phyloP scores from a whole-genome alignment of 176 grass and related monocot genomes.

The Oryza punctata region DNA sequence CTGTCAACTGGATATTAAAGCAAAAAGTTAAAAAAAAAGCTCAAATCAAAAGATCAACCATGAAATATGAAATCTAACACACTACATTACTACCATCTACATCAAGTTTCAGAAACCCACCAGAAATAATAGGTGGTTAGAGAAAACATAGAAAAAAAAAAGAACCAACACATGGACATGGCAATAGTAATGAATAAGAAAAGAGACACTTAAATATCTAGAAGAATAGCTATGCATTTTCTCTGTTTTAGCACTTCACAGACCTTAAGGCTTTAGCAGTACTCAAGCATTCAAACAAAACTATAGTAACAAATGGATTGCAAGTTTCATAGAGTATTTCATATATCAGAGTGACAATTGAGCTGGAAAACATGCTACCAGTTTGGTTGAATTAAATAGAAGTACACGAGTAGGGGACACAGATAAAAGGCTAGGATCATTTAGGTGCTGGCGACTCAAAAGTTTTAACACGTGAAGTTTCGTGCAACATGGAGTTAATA shows the following conservation, averaged over 20 bases:
- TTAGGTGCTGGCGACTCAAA: not conserved
- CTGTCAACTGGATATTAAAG: constrained; percentile 53
- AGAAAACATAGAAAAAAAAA: not conserved
- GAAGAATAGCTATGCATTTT: constrained; percentile 13
- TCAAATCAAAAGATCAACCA: not conserved
- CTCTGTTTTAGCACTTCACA: not conserved
- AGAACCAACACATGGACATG: not conserved
- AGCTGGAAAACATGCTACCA: not conserved
- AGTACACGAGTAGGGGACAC: not conserved
- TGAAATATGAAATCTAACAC: not conserved
- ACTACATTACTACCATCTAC: not conserved
- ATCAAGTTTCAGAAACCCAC: not conserved
- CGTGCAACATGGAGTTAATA: constrained; percentile 6
- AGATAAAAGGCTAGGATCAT: not conserved
- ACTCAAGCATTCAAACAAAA: constrained; percentile 3
- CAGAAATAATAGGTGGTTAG: not conserved
- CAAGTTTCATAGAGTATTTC: not conserved
- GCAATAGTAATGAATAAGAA: constrained; percentile 21
- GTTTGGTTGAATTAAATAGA: constrained; percentile 14
- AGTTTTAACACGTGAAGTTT: not conserved
- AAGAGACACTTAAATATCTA: not conserved
- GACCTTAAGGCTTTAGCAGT: constrained; percentile 5
- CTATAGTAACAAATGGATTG: not conserved
- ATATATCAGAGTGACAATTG: constrained; percentile 13
- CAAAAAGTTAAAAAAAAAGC: constrained; percentile 27